Conservation (phyloP, 2,329 filamentous ascomycete species). For the Arthrobotrys entomopaga region DNA sequence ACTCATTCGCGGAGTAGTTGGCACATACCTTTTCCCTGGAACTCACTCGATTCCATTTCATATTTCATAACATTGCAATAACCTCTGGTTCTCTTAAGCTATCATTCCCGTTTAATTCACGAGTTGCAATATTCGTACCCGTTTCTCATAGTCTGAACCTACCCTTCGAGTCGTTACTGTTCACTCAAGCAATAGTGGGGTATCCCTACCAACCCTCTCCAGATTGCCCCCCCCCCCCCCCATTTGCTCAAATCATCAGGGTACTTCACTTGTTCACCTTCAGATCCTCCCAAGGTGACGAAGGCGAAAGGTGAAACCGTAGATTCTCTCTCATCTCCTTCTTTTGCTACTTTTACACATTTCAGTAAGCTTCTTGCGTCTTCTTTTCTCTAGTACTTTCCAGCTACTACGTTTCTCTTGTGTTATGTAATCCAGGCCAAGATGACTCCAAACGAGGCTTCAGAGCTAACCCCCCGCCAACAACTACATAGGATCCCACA, state of each 20-base stretch:
- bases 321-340: not conserved
- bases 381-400: constrained; percentile 21
- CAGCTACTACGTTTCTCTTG: constrained; percentile 13
- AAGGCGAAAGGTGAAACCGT: constrained; percentile 9
- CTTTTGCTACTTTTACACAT: not conserved
- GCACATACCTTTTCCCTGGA: not conserved
- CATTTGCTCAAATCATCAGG: constrained; percentile 40
- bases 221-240: constrained; percentile 15
- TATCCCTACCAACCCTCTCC: constrained; percentile 15
- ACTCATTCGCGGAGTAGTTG: not conserved
- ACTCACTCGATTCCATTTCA: not conserved
- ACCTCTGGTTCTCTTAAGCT: not conserved
- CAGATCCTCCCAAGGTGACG: not conserved
- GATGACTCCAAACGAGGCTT: constrained; percentile 51
- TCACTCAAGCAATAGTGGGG: constrained; percentile 35
- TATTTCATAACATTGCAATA: too few species aligned
- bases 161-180: constrained; percentile 18
- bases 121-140: not conserved
- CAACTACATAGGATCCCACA: constrained; percentile 48
- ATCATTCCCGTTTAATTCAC: not conserved
- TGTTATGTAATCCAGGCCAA: constrained; percentile 21
- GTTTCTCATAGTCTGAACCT: constrained; percentile 5
- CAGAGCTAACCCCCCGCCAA: constrained; percentile 39
- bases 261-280: constrained; percentile 18
- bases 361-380: constrained; percentile 42